Evolutionary conservation across 768 basidiomycete genomes (phyloP), one percentile per base, ranked within the genome.

Genomic region (Phanerochaete sordida): DNA sequence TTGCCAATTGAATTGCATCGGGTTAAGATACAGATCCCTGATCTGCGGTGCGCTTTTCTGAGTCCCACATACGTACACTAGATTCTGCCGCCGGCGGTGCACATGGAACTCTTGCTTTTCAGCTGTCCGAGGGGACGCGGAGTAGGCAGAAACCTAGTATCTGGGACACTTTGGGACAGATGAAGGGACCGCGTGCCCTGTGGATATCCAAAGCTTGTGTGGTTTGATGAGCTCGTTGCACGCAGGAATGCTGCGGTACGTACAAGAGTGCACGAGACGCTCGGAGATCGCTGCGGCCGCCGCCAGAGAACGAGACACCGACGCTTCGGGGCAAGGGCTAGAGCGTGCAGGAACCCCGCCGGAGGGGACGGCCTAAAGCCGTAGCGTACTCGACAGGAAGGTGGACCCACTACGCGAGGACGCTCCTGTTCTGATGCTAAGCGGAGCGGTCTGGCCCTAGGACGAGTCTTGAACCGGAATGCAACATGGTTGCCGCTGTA

Each of bases 1-100:
- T n/a, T 33, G 27, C 16, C 39, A 54, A 54, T 54, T 24, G 53
- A 24, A 43, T 9, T 54, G 23, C 53, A 57, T 57, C 56, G 44
- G 56, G 56, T 45, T n/a, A 44, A 57, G 56, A 57, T 57, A 48
- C 27, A 45, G 56, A 57, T 57, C 56, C 56, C 15, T 46, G 56
- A 57, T 57, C 56, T 57, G 24, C 44, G 43, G 27, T 46, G 44
- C 24, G 56, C 27, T n/a, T 46, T 43, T 48, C 35, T 21, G 35
- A 19, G 30, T 43, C 16, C 26, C 56, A 57, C 56, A 48, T 48
- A 57, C 56, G 31, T 21, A 57, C 56, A 57, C 56, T 47, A 26
- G 31, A 28, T 54, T 54, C 56, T 48, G 23, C 46, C 56, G 56
- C 56, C 56, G 56, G 56, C 56, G 56, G 35, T 24, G 37, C 53